Base-by-base conservation (phyloP, 371 early-diverging fungal genomes). In the Apophysomyces trapeziformis region DNA sequence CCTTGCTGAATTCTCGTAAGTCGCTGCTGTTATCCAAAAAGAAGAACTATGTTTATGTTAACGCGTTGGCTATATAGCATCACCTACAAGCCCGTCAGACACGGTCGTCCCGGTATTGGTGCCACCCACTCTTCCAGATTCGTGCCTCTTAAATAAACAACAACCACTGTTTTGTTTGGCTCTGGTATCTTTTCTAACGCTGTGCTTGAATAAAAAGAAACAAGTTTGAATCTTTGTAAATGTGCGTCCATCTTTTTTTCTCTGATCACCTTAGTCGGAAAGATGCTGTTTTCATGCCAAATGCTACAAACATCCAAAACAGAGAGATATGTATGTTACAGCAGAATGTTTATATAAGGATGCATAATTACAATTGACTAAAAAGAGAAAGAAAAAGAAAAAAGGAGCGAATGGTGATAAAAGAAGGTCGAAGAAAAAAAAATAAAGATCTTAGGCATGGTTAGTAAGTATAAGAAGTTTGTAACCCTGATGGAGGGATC, bases 41-140 rank as follows among this genome's bases (percentile, higher is more conserved):
- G 39, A 6, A 64, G 57, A 13, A 37, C 7, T 18, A 16, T 5
- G 57, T 13, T 43, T 37, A 58, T 41, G 38, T 21, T 26, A 26
- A 26, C 32, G 3, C 32, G 32, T 1, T 66, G 13, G 44, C 8
- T 60, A 7, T 14, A 18, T 57, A 67, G 63, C 69, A 92, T 96
- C 78, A 82, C 98, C 69, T 96, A 96, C 90, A 96, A 94, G 89
- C 94, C 94, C 70, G 95, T 95, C 78, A 92, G 90, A 84, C 99
- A 98, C 92, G 99, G 99, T 87, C 94, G 95, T 76, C 97, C 99
- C 64, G 98, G 89, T 92, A 93, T 97, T 74, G 98, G 98, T 90
- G 97, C 97, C 77, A 95, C 97, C 78, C 90, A 93, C 87, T 90
- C 90, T 64, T 92, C 93, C 63, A 91, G 94, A 78, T 95, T 94